Evolutionary conservation across 345 rosid species (phyloP).

Genomic region (Luvunga scandens): DNA sequence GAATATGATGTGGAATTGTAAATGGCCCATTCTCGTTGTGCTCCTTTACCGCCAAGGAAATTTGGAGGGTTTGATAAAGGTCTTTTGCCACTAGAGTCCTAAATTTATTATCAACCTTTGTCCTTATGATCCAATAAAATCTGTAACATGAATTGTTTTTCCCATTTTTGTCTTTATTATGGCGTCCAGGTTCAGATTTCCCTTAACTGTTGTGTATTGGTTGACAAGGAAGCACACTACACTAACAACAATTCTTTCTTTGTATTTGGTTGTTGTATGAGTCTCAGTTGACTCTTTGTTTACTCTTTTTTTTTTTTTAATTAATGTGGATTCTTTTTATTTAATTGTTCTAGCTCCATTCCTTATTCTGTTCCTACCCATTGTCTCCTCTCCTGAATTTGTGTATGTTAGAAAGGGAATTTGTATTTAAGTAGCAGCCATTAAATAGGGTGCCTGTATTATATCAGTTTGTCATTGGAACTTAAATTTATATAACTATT

Average conservation of each 20-base stretch:
- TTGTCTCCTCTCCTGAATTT: background rate
- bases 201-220: background rate
- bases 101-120: background rate
- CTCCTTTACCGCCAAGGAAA: too few relatives aligned
- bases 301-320: too few relatives aligned
- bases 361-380: background rate
- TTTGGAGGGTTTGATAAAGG: too few relatives aligned
- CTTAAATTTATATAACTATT: background rate
- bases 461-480: background rate
- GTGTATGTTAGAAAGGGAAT: background rate
- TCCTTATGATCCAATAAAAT: background rate
- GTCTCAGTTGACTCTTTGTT: background rate
- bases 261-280: background rate
- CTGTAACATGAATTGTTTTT: background rate
- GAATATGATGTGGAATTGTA: constrained; percentile 3
- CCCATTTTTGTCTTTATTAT: background rate
- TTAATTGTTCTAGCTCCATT: background rate
- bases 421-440: background rate
- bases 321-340: background rate
- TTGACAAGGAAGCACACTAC: background rate
- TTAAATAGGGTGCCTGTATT: background rate
- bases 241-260: background rate
- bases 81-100: background rate
- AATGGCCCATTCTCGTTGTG: background rate
- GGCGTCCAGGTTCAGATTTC: background rate